phyloP scores from a whole-genome alignment of 805 yeast species.

The Wickerhamomyces queroliae region DNA sequence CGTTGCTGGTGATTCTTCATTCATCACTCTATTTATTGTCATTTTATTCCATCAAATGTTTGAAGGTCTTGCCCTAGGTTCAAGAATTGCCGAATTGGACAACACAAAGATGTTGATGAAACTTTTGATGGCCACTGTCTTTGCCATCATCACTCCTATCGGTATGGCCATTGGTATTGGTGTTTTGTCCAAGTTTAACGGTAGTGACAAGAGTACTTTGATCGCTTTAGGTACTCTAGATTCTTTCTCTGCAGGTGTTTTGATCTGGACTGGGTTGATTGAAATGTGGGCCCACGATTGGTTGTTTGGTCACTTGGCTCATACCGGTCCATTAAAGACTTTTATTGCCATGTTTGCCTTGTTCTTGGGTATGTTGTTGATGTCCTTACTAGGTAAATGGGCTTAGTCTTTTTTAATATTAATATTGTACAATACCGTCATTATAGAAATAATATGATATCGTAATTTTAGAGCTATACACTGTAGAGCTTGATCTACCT shows the following conservation, averaged over 20 bases:
- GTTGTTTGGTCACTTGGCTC: slow-evolving; percentile 50
- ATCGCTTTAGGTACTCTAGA: slow-evolving; percentile 67
- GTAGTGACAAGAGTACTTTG: slow-evolving; percentile 49
- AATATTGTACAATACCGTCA: too few relatives aligned
- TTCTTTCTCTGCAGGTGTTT: slow-evolving; percentile 67
- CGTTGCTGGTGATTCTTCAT: slow-evolving; percentile 63
- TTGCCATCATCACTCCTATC: slow-evolving; percentile 58
- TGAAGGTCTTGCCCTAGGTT: slow-evolving; percentile 82
- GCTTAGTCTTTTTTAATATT: too few relatives aligned
- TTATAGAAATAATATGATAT: too few relatives aligned
- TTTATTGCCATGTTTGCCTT: slow-evolving; percentile 40
- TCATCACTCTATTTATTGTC: slow-evolving; percentile 60
- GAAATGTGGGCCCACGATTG: slow-evolving; percentile 74
- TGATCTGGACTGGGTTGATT: slow-evolving; percentile 68
- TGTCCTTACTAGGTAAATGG: slow-evolving; percentile 74
- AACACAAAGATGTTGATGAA: slow-evolving; percentile 36
- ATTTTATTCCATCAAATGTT: slow-evolving; percentile 68
- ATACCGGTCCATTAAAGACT: slow-evolving; percentile 38
- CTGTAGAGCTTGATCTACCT: too few relatives aligned
- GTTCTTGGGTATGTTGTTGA: slow-evolving; percentile 59
- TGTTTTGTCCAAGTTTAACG: slow-evolving; percentile 52
- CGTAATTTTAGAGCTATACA: too few relatives aligned
- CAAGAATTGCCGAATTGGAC: slow-evolving; percentile 52
- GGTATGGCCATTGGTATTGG: slow-evolving; percentile 77
- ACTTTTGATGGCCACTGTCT: slow-evolving; percentile 42